Conservation (phyloP, 345 rosid species). For the Limnanthes douglasii region DNA sequence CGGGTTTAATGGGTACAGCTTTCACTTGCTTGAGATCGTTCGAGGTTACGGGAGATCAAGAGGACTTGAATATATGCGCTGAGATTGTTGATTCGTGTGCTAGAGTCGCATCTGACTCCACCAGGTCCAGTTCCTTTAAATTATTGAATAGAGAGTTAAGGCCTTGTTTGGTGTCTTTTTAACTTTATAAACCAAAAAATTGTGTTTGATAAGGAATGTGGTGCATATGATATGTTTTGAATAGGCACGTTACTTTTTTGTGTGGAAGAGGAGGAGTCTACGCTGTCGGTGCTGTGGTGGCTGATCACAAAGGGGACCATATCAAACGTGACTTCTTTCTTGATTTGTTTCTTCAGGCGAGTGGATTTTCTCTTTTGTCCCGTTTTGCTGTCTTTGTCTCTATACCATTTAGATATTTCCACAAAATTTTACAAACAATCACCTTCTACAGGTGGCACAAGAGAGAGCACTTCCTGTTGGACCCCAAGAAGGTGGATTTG, state of each 20-base stretch:
- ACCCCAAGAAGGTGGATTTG: conserved; percentile 87
- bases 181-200: background rate
- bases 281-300: conserved; percentile 64
- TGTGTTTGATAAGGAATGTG: background rate
- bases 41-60: conserved; percentile 37
- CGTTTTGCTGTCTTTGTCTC: background rate
- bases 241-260: conserved; percentile 72
- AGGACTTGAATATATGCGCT: conserved; percentile 39
- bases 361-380: background rate
- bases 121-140: no score
- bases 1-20: conserved; percentile 76
- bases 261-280: conserved; percentile 86
- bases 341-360: conserved; percentile 57
- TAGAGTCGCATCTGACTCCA: conserved; percentile 20
- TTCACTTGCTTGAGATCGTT: conserved; percentile 67
- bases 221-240: background rate
- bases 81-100: conserved; percentile 59
- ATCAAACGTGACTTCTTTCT: conserved; percentile 30
- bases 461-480: conserved; percentile 85
- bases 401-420: conserved; percentile 1
- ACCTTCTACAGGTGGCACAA: conserved; percentile 67
- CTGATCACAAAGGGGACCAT: conserved; percentile 36
- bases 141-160: no score
- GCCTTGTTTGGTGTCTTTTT: no score
- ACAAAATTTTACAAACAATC: conserved; percentile 4